Conservation (phyloP, 2,329 filamentous ascomycete genomes). For the Neofusicoccum kwambonambiense region DNA sequence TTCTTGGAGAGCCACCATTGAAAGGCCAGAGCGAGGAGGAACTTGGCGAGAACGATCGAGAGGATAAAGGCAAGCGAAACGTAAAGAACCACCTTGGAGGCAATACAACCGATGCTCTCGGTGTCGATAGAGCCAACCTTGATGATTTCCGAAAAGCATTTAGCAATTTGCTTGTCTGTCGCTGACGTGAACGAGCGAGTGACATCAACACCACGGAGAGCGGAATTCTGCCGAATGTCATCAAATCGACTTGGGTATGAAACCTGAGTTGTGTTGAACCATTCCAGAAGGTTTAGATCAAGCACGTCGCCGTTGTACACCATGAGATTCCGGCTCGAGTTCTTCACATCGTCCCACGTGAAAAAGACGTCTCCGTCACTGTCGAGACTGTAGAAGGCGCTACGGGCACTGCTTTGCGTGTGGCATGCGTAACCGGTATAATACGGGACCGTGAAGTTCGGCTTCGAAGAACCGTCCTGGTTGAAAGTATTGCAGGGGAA, state of each 20-base stretch:
- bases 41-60: conserved; percentile 81
- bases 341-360: conserved; percentile 91
- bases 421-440: conserved; percentile 90
- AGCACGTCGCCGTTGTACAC: conserved; percentile 94
- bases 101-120: conserved; percentile 94
- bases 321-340: conserved; percentile 82
- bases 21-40: conserved; percentile 84
- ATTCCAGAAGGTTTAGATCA: conserved; percentile 81
- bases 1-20: conserved; percentile 92
- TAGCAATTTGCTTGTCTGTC: conserved; percentile 75
- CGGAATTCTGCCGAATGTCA: conserved; percentile 68
- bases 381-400: conserved; percentile 71
- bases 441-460: conserved; percentile 71
- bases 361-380: conserved; percentile 87
- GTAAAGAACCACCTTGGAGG: conserved; percentile 94
- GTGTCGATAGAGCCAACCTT: conserved; percentile 96
- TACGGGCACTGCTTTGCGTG: conserved; percentile 66
- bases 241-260: conserved; percentile 74
- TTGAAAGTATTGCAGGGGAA: conserved; percentile 91
- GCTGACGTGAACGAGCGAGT: conserved; percentile 82
- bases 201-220: conserved; percentile 79
- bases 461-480: conserved; percentile 81
- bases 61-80: conserved; percentile 89
- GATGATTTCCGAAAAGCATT: conserved; percentile 90
- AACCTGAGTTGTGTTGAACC: conserved; percentile 85